Percentiles rank a stretch among this genome's conserved stretches.
Evolutionary conservation across 1,284 basidiomycete species (phyloP).

Genomic region (Mixia osmundae): DNA sequence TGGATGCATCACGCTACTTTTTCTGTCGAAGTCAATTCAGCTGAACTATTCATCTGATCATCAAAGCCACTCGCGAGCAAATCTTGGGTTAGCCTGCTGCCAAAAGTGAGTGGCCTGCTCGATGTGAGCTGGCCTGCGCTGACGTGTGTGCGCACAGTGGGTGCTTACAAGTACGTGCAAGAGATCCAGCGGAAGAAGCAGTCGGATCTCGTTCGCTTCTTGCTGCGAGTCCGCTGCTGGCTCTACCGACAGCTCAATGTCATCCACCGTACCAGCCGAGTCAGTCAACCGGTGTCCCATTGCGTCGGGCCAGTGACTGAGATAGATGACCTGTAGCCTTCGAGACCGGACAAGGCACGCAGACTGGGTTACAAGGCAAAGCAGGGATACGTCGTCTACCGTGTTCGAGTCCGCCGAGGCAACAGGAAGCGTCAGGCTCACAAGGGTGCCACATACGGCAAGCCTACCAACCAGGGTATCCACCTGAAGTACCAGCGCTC

Average conservation of each 20-base stretch:
- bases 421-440: constrained; percentile 98
- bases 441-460: constrained; percentile 97
- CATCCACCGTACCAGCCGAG: too few relatives aligned
- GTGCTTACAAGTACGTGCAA: constrained; percentile 43
- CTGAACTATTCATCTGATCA: too few relatives aligned
- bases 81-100: too few relatives aligned
- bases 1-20: too few relatives aligned
- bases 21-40: too few relatives aligned
- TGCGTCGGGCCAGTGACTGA: too few relatives aligned
- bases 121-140: too few relatives aligned
- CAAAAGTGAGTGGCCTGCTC: too few relatives aligned
- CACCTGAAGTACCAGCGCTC: constrained; percentile 96
- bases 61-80: too few relatives aligned
- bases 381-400: constrained; percentile 97
- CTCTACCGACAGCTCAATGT: constrained; percentile 94
- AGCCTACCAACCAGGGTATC: constrained; percentile 98
- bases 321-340: too few relatives aligned
- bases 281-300: too few relatives aligned
- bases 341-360: constrained; percentile 96
- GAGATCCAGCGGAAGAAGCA: constrained; percentile 38
- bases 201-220: constrained; percentile 65
- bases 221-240: constrained; percentile 97
- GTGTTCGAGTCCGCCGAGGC: constrained; percentile 87
- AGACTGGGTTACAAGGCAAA: constrained; percentile 98
- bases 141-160: too few relatives aligned